These are phyloP conservation scores for Xylaria sp. DNA, from an alignment of 2,329 filamentous ascomycete species.

Conservation along the genomic window DNA sequence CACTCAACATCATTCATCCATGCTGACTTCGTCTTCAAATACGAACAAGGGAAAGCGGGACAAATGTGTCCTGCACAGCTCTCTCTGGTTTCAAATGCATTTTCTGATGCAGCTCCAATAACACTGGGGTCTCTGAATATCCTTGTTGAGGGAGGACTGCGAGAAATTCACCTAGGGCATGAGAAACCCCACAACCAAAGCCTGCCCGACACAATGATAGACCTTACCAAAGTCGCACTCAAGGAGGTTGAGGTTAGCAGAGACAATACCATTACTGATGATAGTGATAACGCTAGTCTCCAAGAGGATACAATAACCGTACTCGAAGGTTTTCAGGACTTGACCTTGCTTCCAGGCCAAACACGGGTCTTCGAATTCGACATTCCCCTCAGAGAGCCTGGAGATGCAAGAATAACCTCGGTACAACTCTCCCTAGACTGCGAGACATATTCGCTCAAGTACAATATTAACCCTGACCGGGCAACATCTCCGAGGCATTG, in stretches of 20 bases:
- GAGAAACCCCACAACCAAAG: slow-evolving; percentile 28
- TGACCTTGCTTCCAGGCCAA: slow-evolving; percentile 70
- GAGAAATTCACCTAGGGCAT: slow-evolving; percentile 59
- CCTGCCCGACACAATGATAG: slow-evolving; percentile 15
- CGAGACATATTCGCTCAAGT: slow-evolving; percentile 70
- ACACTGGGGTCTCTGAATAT: slow-evolving; percentile 58
- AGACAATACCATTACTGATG: slow-evolving; percentile 38
- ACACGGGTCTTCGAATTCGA: slow-evolving; percentile 74
- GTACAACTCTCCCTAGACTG: slow-evolving; percentile 68
- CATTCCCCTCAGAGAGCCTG: slow-evolving; percentile 79
- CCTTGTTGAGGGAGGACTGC: slow-evolving; percentile 63
- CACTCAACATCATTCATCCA: slow-evolving; percentile 59
- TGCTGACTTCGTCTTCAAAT: slow-evolving; percentile 63
- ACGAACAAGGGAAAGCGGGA: slow-evolving; percentile 65
- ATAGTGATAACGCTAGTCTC: slow-evolving; percentile 35
- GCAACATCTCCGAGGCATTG: slow-evolving; percentile 53
- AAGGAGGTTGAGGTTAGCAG: slow-evolving; percentile 36
- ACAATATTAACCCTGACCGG: slow-evolving; percentile 61
- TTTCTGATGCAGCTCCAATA: slow-evolving; percentile 57
- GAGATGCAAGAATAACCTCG: slow-evolving; percentile 71
- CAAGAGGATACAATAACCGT: slow-evolving; percentile 42
- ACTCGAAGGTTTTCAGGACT: slow-evolving; percentile 62
- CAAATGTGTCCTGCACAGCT: slow-evolving; percentile 65
- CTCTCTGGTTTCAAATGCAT: slow-evolving; percentile 61
- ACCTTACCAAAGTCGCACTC: slow-evolving; percentile 31